These are phyloP conservation scores for Fusarium sterilihyphosum DNA, from an alignment of 2,329 filamentous ascomycete species.

Conservation along the genomic window DNA sequence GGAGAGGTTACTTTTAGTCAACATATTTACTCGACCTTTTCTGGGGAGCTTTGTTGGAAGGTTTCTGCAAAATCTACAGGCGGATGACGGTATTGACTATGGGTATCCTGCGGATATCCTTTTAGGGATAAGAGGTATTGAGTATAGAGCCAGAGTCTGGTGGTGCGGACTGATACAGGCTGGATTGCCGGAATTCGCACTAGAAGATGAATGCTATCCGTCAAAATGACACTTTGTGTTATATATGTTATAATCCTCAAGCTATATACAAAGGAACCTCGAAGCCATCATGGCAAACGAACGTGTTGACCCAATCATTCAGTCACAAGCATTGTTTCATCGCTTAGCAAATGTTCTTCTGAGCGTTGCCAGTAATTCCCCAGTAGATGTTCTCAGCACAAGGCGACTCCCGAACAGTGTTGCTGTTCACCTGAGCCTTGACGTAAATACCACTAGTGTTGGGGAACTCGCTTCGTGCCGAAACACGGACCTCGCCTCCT, in stretches of 20 bases:
- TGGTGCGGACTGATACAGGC: slow-evolving; percentile 14
- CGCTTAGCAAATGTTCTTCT: slow-evolving; percentile 51
- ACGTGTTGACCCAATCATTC: background rate
- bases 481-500: slow-evolving; percentile 64
- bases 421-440: slow-evolving; percentile 59
- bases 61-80: slow-evolving; percentile 3
- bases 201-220: background rate
- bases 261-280: background rate
- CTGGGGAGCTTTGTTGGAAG: slow-evolving; percentile 8
- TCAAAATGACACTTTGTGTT: background rate
- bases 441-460: slow-evolving; percentile 63
- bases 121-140: background rate
- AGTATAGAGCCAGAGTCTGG: slow-evolving; percentile 22
- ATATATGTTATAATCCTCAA: background rate
- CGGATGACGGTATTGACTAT: slow-evolving; percentile 17
- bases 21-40: slow-evolving; percentile 3
- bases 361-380: slow-evolving; percentile 58
- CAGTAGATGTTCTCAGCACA: slow-evolving; percentile 64
- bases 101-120: background rate
- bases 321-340: background rate
- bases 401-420: slow-evolving; percentile 62
- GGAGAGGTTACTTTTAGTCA: background rate
- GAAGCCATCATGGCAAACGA: background rate
- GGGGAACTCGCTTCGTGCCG: slow-evolving; percentile 63
- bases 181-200: background rate